phyloP scores from a whole-genome alignment of 1,284 basidiomycete species.

The Papiliotrema terrestris region DNA sequence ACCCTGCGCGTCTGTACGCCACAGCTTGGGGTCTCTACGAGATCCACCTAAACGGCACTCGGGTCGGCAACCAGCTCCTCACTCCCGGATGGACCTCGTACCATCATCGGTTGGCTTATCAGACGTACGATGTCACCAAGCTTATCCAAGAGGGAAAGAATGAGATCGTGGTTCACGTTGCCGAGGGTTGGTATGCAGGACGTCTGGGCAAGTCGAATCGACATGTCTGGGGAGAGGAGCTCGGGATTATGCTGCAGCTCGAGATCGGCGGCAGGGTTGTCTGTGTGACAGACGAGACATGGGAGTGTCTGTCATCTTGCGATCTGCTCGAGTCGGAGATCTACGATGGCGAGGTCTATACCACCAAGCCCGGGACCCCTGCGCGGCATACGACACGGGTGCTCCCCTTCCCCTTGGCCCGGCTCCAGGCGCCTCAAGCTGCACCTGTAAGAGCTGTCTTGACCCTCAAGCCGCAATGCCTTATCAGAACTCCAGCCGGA shows the following conservation, averaged over 20 bases:
- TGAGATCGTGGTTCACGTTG: constrained; percentile 23
- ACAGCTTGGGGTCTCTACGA: constrained; percentile 38
- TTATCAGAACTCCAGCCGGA: constrained; percentile 29
- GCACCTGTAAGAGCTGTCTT: constrained; percentile 26
- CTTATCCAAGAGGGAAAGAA: constrained; percentile 21
- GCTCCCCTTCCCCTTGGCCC: constrained; percentile 5
- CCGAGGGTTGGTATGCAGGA: constrained; percentile 37
- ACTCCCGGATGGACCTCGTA: constrained; percentile 42
- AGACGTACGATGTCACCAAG: constrained; percentile 22
- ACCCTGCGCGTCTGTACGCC: constrained; percentile 19
- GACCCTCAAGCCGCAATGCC: constrained; percentile 10
- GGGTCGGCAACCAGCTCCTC: constrained; percentile 29
- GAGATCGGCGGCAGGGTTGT: constrained; percentile 18
- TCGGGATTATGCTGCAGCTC: constrained; percentile 20
- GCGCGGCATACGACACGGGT: not conserved
- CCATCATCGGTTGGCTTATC: constrained; percentile 32
- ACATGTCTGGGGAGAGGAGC: constrained; percentile 20
- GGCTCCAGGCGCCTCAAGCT: constrained; percentile 23
- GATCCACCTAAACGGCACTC: constrained; percentile 25
- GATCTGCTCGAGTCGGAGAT: constrained; percentile 24
- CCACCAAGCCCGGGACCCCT: constrained; percentile 1
- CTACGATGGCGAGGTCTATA: constrained; percentile 32
- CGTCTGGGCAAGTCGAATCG: constrained; percentile 12
- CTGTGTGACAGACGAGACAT: constrained; percentile 12
- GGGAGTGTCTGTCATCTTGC: constrained; percentile 31